phyloP scores from a whole-genome alignment of 208 protist species.

The Trypanosoma melophagium region DNA sequence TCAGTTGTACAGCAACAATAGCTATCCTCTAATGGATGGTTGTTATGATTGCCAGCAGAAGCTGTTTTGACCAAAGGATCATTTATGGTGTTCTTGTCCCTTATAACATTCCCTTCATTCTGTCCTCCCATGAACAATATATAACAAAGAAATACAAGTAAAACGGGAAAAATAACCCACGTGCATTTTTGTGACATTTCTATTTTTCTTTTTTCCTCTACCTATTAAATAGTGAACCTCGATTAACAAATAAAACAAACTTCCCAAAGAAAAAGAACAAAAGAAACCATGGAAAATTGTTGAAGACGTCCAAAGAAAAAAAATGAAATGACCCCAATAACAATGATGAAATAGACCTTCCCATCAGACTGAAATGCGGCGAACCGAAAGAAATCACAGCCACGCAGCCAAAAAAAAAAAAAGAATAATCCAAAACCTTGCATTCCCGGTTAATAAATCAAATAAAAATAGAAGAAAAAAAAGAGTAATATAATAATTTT shows the following conservation, averaged over 20 bases:
- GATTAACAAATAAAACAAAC: background rate
- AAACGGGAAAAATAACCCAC: slow-evolving; percentile 15
- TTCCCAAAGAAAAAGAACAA: background rate
- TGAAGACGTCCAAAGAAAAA: no score
- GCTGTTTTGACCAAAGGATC: background rate
- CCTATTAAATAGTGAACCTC: background rate
- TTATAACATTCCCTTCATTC: background rate
- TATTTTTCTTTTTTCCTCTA: slow-evolving; percentile 25
- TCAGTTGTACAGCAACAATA: slow-evolving; percentile 65
- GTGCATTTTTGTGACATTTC: background rate
- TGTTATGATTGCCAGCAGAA: background rate
- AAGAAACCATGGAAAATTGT: no score
- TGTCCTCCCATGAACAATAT: background rate
- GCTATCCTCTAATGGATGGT: slow-evolving; percentile 33
- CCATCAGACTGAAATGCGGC: background rate
- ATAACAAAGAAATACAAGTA: slow-evolving; percentile 8
- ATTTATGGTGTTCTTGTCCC: background rate
- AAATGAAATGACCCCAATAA: no score
- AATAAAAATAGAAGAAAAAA: no score
- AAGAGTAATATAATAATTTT: no score
- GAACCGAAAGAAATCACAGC: background rate
- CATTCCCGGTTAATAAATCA: no score
- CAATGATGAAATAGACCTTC: no score
- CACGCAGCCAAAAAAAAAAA: background rate
- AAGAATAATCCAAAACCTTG: background rate